Conservation (phyloP, 306 rosid genomes). For the Senna tora region DNA sequence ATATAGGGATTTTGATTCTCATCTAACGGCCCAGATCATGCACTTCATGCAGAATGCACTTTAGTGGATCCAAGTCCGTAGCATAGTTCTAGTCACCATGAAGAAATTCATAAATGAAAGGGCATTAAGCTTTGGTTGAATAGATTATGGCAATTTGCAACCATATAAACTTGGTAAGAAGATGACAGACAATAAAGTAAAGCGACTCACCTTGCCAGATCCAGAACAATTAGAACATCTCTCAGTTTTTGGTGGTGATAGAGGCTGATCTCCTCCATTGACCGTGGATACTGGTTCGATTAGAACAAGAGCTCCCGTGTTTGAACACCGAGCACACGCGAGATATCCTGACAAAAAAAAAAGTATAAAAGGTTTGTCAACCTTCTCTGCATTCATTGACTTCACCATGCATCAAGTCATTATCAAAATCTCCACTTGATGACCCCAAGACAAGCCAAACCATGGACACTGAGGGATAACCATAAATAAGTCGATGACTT, state of each 20-base stretch:
- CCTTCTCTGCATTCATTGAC: conserved; percentile 22
- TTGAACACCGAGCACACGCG: conserved; percentile 96
- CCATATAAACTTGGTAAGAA: not conserved
- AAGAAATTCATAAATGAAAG: not conserved
- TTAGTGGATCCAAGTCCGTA: too few species aligned
- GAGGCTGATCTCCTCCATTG: conserved; percentile 60
- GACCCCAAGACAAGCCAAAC: conserved; percentile 2
- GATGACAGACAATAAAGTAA: conserved; percentile 5
- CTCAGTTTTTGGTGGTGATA: conserved; percentile 74
- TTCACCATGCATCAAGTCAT: conserved; percentile 12
- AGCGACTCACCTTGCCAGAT: conserved; percentile 82
- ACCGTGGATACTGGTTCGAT: conserved; percentile 66
- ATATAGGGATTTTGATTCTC: too few species aligned
- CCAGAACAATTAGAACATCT: conserved; percentile 97
- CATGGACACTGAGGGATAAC: not conserved
- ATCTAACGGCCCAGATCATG: too few species aligned
- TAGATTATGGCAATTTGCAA: conserved; percentile 23
- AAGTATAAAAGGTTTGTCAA: conserved; percentile 20
- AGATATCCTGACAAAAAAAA: conserved; percentile 66
- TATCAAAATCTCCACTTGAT: conserved; percentile 16
- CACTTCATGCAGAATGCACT: too few species aligned
- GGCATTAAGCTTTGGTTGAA: not conserved
- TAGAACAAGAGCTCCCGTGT: conserved; percentile 72
- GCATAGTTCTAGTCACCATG: conserved; percentile 4
- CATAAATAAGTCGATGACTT: not conserved